Percentiles rank a stretch among this genome's conserved stretches.
Conservation (phyloP, 371 early-diverging fungal genomes). For the Batkoa obscura region DNA sequence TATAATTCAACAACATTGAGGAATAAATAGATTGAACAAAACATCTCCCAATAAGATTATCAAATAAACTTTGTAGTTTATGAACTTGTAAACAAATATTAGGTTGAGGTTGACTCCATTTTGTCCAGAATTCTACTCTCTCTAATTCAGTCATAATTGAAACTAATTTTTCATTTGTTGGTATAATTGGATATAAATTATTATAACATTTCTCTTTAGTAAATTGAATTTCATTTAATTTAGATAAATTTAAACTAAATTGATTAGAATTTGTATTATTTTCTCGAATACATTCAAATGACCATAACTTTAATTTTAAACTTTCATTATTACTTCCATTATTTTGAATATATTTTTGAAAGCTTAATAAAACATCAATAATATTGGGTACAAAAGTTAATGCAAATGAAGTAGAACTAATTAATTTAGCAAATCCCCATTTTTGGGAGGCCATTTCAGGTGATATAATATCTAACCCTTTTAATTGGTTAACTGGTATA, state of each 20-base stretch:
- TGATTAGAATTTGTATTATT: background rate
- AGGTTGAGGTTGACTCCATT: slow-evolving; percentile 4
- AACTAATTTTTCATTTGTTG: background rate
- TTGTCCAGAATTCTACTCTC: slow-evolving; percentile 3
- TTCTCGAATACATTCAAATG: slow-evolving; percentile 5
- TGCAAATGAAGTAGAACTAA: slow-evolving; percentile 1
- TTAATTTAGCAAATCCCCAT: slow-evolving; percentile 4
- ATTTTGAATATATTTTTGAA: background rate
- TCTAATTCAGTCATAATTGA: background rate
- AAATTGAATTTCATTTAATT: background rate
- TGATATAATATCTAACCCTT: background rate
- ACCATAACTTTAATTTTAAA: background rate
- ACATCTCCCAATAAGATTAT: background rate
- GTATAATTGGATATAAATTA: background rate
- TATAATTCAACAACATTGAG: background rate
- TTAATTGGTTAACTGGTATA: background rate
- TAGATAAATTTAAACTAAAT: background rate
- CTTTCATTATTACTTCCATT: too few species aligned
- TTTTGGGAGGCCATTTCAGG: background rate
- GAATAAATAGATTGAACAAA: slow-evolving; percentile 1
- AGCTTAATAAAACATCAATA: slow-evolving; percentile 1
- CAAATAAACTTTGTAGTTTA: background rate
- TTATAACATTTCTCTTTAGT: too few species aligned
- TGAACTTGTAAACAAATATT: background rate
- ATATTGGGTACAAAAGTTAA: slow-evolving; percentile 2